phyloP scores from a whole-genome alignment of 148 eudicot species.

The Rhododendron molle region DNA sequence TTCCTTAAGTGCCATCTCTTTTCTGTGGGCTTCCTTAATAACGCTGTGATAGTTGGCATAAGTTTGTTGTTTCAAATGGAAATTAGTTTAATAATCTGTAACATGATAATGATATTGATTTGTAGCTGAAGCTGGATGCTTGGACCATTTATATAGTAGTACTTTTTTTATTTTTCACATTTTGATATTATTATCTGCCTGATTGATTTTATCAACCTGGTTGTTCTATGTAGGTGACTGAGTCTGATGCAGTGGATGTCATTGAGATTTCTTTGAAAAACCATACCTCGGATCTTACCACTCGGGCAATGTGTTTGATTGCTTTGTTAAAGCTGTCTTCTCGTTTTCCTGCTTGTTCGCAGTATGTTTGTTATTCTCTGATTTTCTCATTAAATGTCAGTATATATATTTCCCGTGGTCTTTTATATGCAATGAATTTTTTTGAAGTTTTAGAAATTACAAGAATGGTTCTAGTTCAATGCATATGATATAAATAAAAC shows the following conservation, averaged over 20 bases:
- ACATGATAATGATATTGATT: background rate
- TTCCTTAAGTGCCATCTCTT: background rate
- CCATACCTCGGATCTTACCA: conserved; percentile 70
- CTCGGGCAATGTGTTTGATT: conserved; percentile 86
- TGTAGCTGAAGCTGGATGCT: conserved; percentile 3
- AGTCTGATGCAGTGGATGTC: conserved; percentile 84
- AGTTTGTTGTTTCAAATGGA: background rate
- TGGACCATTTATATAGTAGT: background rate
- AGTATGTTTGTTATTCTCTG: conserved; percentile 44
- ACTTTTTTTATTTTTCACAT: background rate
- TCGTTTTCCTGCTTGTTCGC: conserved; percentile 83
- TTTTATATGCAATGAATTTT: background rate
- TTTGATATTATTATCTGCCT: background rate
- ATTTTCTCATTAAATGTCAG: conserved; percentile 7
- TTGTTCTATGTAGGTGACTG: conserved; percentile 70
- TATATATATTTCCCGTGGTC: background rate
- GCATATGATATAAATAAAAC: background rate
- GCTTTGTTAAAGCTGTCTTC: conserved; percentile 89
- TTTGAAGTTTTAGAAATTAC: background rate
- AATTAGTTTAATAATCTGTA: background rate
- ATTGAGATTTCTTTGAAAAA: conserved; percentile 66
- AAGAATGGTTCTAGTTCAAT: background rate
- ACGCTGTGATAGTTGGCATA: background rate
- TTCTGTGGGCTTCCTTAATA: background rate
- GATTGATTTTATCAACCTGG: background rate